phyloP scores from a whole-genome alignment of 2,329 filamentous ascomycete species.

The Ciborinia camelliae region DNA sequence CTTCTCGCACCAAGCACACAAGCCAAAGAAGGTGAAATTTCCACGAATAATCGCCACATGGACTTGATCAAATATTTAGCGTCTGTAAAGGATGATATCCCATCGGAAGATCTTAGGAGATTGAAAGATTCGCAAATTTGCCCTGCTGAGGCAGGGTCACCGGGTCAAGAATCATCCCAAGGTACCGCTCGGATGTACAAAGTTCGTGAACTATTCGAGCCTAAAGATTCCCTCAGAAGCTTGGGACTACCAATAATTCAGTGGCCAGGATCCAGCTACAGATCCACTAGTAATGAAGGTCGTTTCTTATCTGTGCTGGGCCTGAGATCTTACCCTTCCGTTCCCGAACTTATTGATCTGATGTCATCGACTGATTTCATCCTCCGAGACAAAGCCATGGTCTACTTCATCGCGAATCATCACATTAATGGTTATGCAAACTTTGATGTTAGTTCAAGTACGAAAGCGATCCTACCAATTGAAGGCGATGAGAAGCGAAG shows the following conservation, averaged over 20 bases:
- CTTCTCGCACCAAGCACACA: constrained; percentile 62
- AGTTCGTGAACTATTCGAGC: constrained; percentile 78
- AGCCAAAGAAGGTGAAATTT: constrained; percentile 46
- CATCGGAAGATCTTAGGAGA: constrained; percentile 72
- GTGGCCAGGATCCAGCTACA: constrained; percentile 71
- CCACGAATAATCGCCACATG: constrained; percentile 77
- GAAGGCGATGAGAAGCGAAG: constrained; percentile 63
- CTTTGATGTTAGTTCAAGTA: constrained; percentile 56
- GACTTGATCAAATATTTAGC: constrained; percentile 93
- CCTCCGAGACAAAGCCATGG: constrained; percentile 67
- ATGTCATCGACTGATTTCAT: constrained; percentile 61
- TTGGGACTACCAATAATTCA: constrained; percentile 74
- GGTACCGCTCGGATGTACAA: constrained; percentile 59
- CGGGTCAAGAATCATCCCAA: constrained; percentile 52
- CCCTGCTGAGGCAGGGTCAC: constrained; percentile 65
- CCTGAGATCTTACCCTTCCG: constrained; percentile 66
- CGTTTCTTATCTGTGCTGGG: constrained; percentile 72
- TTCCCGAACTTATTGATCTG: constrained; percentile 71
- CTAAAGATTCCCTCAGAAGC: constrained; percentile 64
- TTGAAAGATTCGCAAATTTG: constrained; percentile 77
- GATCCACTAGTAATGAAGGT: constrained; percentile 65
- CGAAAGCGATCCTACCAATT: constrained; percentile 66
- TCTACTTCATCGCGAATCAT: constrained; percentile 79
- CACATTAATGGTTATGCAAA: constrained; percentile 70
- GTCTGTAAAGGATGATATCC: constrained; percentile 87